Base-by-base conservation (phyloP, 1,139 yeast species). In the Pichia sp. region DNA sequence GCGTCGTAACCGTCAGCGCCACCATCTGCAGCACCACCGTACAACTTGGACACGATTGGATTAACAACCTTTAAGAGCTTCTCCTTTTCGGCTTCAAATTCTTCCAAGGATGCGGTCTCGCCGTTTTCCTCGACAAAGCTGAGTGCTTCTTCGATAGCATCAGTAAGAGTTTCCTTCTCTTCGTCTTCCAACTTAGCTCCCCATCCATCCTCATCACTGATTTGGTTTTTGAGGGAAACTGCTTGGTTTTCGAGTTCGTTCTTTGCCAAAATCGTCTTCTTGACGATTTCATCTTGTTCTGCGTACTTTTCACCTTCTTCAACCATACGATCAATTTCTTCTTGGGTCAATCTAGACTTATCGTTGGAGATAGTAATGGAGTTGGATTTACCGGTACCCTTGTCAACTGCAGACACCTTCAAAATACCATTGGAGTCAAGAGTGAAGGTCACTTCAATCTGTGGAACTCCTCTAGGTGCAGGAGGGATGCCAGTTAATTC, bases 401-500 rank as follows among this genome's bases (percentile, higher is more conserved):
- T 88, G 64, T 88, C 97, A 45, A 82, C 69, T 44, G 96, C 97
- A 48, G 87, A 73, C 45, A 88, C 97, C 66, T 85, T 88, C 67
- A 87, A 72, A 63, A 87, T 87, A 69, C 96, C 96, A 60, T 86
- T 86, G 48, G 96, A 95, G 62, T 87, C 96, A 55, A 87, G 71
- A 55, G 86, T 94, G 59, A 87, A 87, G 45, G 95, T 86, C 52
- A 88, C 95, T 71, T 87, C 96, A 56, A 87, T 85, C 70, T 87
- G 96, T 56, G 96, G 96, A 48, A 81, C 86, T 69, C 97, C 97
- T 71, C 96, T 85, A 67, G 96, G 96, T 40, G 96, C 94, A 49
- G 97, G 94, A 59, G 97, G 96, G 51, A 88, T 88, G 62, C 95
- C 95, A 45, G 87, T 72, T 56, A 88, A 77, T 66, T 88, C 96